These are phyloP conservation scores for Nakaseomyces delphensis DNA, from an alignment of 1,139 yeast genomes.

Conservation along the genomic window DNA sequence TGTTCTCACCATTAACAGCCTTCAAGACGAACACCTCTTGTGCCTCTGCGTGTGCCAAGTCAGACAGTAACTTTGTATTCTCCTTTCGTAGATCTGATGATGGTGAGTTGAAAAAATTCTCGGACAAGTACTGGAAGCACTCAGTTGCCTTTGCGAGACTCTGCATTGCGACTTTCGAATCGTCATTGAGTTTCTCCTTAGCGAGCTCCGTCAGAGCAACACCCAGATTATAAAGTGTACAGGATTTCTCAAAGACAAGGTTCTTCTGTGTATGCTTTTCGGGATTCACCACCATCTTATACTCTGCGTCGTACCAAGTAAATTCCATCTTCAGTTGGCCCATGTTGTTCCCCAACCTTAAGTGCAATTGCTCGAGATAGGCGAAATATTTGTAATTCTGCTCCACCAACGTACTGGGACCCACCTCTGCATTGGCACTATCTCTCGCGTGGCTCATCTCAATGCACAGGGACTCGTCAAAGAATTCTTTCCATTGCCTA, in stretches of 20 bases:
- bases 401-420: conserved; percentile 39
- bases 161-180: conserved; percentile 52
- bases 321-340: conserved; percentile 54
- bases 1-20: conserved; percentile 37
- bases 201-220: conserved; percentile 44
- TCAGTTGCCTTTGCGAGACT: conserved; percentile 75
- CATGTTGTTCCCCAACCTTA: conserved; percentile 60
- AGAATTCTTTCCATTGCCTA: conserved; percentile 28
- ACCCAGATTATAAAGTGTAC: conserved; percentile 69
- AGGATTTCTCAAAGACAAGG: conserved; percentile 84
- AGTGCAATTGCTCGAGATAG: conserved; percentile 69
- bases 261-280: conserved; percentile 53
- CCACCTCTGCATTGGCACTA: conserved; percentile 40
- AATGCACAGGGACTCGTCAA: conserved; percentile 22
- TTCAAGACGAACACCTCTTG: conserved; percentile 75
- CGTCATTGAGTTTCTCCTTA: conserved; percentile 35
- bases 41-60: conserved; percentile 74
- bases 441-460: conserved; percentile 26
- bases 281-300: conserved; percentile 32
- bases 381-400: conserved; percentile 67
- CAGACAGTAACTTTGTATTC: conserved; percentile 55
- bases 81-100: conserved; percentile 66
- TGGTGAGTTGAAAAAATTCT: conserved; percentile 86
- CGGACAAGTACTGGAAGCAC: conserved; percentile 59
- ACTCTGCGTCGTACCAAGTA: conserved; percentile 69